Base-by-base conservation (phyloP, 768 basidiomycete species). In the Gymnopilus dilepis region DNA sequence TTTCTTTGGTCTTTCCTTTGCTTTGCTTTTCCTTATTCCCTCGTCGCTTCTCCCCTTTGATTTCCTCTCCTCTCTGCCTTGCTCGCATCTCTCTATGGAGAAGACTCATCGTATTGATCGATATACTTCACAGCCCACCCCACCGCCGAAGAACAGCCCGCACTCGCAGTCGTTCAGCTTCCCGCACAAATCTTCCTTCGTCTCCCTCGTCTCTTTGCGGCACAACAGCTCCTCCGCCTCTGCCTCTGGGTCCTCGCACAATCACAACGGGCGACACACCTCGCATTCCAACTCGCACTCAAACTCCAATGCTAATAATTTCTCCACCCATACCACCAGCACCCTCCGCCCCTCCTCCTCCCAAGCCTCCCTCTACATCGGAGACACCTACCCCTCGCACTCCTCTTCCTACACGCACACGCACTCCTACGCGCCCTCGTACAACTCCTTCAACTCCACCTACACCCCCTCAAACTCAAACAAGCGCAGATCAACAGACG, bases 91-190 rank as follows among this genome's bases (percentile, higher is more conserved):
- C n/a, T n/a, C n/a, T n/a, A n/a, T n/a, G n/a, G n/a, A n/a, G n/a
- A n/a, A n/a, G n/a, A n/a, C n/a, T n/a, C n/a, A n/a, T n/a, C n/a
- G n/a, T n/a, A 22, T 21, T 43, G 7, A 48, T 41, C 42, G 37
- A 38, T 42, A 11, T n/a, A n/a, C n/a, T 42, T 41, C 56, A 34
- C 65, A 83, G 81, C 80, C 81, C 2, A 77, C 77, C 3, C 80
- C 78, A 9, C 80, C 82, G 17, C 77, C 82, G 31, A 83, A 81
- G 65, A 66, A 70, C 43, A 65, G 65, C 15, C 50, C 72, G 9
- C 47, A 17, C 47, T 65, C 70, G n/a, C 71, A 73, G 17, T 67
- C 69, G 7, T 82, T 82, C 59, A 74, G 74, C 8, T 79, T 82
- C 57, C 60, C 69, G 4, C 67, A 73, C 9, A 82, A 83, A 61